These are phyloP conservation scores for Arxiozyma bovina DNA, from an alignment of 1,139 yeast species.

Conservation along the genomic window DNA sequence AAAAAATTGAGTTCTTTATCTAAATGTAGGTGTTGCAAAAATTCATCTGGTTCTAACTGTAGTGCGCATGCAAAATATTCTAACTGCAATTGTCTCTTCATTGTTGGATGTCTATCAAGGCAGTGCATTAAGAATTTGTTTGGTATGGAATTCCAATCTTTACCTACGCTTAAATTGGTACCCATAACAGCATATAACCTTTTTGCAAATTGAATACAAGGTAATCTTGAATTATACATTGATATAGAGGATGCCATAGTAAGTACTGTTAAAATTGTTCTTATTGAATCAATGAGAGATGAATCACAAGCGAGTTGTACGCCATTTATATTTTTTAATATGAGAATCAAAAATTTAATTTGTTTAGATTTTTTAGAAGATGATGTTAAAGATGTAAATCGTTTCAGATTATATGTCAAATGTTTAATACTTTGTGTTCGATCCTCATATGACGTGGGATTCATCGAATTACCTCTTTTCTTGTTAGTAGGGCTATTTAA, in stretches of 20 bases:
- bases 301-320: constrained; percentile 20
- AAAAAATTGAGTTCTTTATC: constrained; percentile 14
- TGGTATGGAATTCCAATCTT: constrained; percentile 16
- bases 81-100: constrained; percentile 21
- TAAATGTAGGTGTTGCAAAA: constrained; percentile 17
- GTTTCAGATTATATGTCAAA: constrained; percentile 20
- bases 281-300: constrained; percentile 24
- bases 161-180: constrained; percentile 17
- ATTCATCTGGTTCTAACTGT: constrained; percentile 18
- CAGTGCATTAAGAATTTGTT: constrained; percentile 20
- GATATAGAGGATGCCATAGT: constrained; percentile 26
- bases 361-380: constrained; percentile 14
- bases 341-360: constrained; percentile 20
- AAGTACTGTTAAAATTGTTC: constrained; percentile 20
- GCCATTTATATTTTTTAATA: constrained; percentile 24
- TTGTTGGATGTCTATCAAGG: constrained; percentile 16
- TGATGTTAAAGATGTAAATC: constrained; percentile 16
- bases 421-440: constrained; percentile 17
- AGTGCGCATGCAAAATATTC: constrained; percentile 28
- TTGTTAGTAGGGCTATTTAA: not conserved
- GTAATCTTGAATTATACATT: constrained; percentile 16
- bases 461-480: not conserved
- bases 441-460: constrained; percentile 7
- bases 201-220: constrained; percentile 21
- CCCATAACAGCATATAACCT: constrained; percentile 21